These are phyloP conservation scores for Dalbergia cultrata DNA, from an alignment of 306 rosid genomes.

Conservation along the genomic window DNA sequence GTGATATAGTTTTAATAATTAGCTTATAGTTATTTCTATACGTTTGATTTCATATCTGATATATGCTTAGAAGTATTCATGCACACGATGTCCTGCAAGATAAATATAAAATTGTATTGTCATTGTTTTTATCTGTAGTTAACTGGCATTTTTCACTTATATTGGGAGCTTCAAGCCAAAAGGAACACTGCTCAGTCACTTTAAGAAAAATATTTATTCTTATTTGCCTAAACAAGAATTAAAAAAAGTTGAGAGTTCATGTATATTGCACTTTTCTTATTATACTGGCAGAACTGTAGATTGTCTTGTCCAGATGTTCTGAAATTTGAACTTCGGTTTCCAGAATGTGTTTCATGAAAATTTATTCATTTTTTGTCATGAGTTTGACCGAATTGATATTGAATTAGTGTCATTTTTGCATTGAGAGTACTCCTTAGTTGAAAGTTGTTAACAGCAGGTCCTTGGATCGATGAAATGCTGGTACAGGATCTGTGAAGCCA, in stretches of 20 bases:
- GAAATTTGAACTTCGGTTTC: slow-evolving; percentile 6
- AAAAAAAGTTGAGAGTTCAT: slow-evolving; percentile 3
- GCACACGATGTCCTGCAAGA: background rate
- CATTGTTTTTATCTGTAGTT: slow-evolving; percentile 24
- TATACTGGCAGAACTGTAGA: slow-evolving; percentile 13
- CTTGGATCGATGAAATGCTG: slow-evolving; percentile 99
- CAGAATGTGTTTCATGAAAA: slow-evolving; percentile 15
- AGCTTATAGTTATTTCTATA: slow-evolving; percentile 10
- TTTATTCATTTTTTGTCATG: slow-evolving; percentile 9
- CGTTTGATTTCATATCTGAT: background rate
- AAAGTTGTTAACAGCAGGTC: slow-evolving; percentile 94
- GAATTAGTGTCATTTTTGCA: slow-evolving; percentile 49
- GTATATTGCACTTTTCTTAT: slow-evolving; percentile 1
- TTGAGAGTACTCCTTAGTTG: slow-evolving; percentile 74
- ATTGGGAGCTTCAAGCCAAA: background rate
- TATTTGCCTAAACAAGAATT: background rate
- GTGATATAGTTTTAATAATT: background rate
- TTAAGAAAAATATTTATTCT: background rate
- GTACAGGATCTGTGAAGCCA: slow-evolving; percentile 96
- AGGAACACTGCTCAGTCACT: background rate
- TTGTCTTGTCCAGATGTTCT: slow-evolving; percentile 1
- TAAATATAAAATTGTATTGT: slow-evolving; percentile 7
- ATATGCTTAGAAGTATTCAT: background rate
- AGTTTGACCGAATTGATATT: slow-evolving; percentile 42
- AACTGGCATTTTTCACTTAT: slow-evolving; percentile 2